Evolutionary conservation across 306 rosid genomes (phyloP).

Genomic region (Medicago arabica): DNA sequence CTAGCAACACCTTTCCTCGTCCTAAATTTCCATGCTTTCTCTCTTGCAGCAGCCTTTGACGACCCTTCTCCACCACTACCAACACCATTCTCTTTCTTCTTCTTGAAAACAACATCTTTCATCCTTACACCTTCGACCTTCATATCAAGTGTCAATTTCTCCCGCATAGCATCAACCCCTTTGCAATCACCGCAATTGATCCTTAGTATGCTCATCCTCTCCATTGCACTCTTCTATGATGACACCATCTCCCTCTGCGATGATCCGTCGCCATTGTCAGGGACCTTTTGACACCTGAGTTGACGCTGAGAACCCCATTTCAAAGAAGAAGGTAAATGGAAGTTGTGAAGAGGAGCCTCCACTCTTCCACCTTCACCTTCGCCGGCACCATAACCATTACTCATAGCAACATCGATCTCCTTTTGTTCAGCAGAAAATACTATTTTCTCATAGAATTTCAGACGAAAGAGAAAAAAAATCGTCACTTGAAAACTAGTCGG

Average conservation of each 20-base stretch:
- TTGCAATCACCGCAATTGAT: slow-evolving; percentile 37
- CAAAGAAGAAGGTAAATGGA: slow-evolving; percentile 70
- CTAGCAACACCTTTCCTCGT: slow-evolving; percentile 57
- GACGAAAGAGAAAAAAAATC: not conserved
- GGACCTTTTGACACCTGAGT: slow-evolving; percentile 68
- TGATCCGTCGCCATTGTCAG: slow-evolving; percentile 40
- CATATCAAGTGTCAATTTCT: slow-evolving; percentile 83
- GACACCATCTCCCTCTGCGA: not conserved
- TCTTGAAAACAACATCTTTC: slow-evolving; percentile 65
- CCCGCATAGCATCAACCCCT: slow-evolving; percentile 82
- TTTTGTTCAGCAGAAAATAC: slow-evolving; percentile 52
- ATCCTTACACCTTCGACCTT: slow-evolving; percentile 69
- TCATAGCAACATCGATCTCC: slow-evolving; percentile 48
- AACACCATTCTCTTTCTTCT: slow-evolving; percentile 32
- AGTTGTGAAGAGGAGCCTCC: slow-evolving; percentile 80
- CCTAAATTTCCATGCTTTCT: slow-evolving; percentile 80
- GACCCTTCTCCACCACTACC: slow-evolving; percentile 1
- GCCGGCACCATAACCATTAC: slow-evolving; percentile 48
- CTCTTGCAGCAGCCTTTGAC: not conserved
- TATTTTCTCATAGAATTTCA: not conserved
- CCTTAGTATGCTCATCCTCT: slow-evolving; percentile 38
- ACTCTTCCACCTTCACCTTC: slow-evolving; percentile 51
- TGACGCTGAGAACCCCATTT: slow-evolving; percentile 89
- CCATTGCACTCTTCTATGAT: slow-evolving; percentile 39
- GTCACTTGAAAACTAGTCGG: slow-evolving; percentile 52